Conservation (phyloP, 768 basidiomycete species). For the Lactarius sanguifluus region DNA sequence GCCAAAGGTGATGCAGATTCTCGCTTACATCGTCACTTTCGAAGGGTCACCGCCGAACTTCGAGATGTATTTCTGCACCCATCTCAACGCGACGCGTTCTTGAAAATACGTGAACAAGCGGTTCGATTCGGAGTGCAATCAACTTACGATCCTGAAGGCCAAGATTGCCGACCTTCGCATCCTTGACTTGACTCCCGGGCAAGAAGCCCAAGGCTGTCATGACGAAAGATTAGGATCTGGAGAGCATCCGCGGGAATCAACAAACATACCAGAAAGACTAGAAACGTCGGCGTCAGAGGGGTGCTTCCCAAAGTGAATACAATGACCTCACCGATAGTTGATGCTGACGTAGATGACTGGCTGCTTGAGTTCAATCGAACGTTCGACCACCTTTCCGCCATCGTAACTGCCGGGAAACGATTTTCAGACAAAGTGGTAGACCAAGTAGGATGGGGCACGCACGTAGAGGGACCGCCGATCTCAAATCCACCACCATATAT, state of each 20-base stretch:
- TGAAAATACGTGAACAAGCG: not conserved
- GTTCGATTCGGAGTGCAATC: too few species aligned
- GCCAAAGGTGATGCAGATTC: constrained; percentile 1
- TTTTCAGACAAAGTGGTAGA: not conserved
- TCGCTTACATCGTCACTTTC: constrained; percentile 55
- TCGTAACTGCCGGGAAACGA: constrained; percentile 25
- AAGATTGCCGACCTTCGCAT: constrained; percentile 55
- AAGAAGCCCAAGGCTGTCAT: constrained; percentile 50
- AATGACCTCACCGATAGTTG: constrained; percentile 33
- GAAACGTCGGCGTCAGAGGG: not conserved
- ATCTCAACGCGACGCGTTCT: constrained; percentile 59
- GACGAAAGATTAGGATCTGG: not conserved
- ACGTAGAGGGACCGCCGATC: constrained; percentile 22
- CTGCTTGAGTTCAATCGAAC: constrained; percentile 31
- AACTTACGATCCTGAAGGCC: constrained; percentile 65
- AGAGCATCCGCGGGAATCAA: not conserved
- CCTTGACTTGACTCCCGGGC: constrained; percentile 50
- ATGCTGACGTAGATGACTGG: constrained; percentile 34
- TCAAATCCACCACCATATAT: constrained; percentile 33
- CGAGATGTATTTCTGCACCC: constrained; percentile 65
- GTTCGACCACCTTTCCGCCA: constrained; percentile 30
- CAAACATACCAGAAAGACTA: constrained; percentile 26
- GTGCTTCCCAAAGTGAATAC: not conserved
- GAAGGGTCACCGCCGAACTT: constrained; percentile 64
- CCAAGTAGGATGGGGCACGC: not conserved